Evolutionary conservation across 2,329 filamentous ascomycete species (phyloP), one percentile per base, ranked within the genome.

Genomic region (Ophiostoma pallidulum): DNA sequence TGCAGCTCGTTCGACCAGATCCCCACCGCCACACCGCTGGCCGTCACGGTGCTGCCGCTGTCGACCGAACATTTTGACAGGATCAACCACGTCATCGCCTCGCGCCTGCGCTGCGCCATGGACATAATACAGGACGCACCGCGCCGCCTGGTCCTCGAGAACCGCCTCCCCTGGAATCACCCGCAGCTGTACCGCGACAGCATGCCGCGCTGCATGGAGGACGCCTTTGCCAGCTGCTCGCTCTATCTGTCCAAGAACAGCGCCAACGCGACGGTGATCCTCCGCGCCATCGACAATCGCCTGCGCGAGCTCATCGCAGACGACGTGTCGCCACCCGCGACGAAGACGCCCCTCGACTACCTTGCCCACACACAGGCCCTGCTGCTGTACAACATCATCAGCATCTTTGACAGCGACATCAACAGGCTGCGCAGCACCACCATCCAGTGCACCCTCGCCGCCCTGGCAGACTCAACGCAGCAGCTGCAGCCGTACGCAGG

Each of bases 101-200:
- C 57, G 52, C 71, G 64, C 4, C 56, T 71, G 1, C 56, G 60
- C 31, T 71, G 62, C 44, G 66, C 73, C 1, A 65, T 79, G 12
- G 71, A 75, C 45, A 69, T 72, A 57, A 68, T 80, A 14, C 69
- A 72, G 38, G 66, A 71, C 46, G 68, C 75, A 1, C 68, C 69
- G 0, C 51, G 50, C n/a, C 65, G 52, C 39, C 74, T 78, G 68
- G 67, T 78, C 0, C 50, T 65, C 8, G 64, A 71, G 39, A 73
- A 66, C 14, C 60, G 68, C 42, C 74, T 73, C 0, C 72, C 73
- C 0, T 80, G 76, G 76, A 69, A 64, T 26, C 76, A 80, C 52
- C 62, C 63, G 0, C 57, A 62, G n/a, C 61, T 80, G 0, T 78
- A 76, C 50, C 62, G 62, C n/a, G 64, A 71, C 2, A 48, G 57